Base-by-base conservation (phyloP, 352 stramenopile genomes). In the Saprolegnia parasitica region DNA sequence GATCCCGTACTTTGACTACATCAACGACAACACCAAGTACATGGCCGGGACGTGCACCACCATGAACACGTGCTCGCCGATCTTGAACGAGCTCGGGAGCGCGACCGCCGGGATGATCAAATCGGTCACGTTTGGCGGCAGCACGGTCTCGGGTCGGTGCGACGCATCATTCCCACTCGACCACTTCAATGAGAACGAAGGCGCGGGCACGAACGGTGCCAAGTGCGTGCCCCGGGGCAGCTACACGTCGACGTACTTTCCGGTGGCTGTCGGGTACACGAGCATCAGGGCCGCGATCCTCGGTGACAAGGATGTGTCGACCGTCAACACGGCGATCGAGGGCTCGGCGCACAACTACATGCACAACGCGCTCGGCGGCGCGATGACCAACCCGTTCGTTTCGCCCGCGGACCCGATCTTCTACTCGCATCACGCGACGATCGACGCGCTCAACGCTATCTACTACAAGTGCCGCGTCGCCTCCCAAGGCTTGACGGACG, bases 401-500 rank as follows among this genome's bases (percentile, higher is more conserved):
- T 77, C 81, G 3, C 81, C 81, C 0, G 42, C 72, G 1, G 81
- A 88, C 58, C 81, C 80, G 0, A 68, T 89, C 10, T 88, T 89
- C 65, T 87, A 76, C 62, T 73, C 75, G 1, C 80, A 88, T 26
- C 80, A 89, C 55, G 76, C 68, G 5, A 73, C 64, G 26, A 70
- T 88, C 0, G 81, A 90, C 40, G 64, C 80, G 55, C 65, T 87
- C 0, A 74, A 81, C 40, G 72, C 68, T 2, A 81, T 88, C 61
- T 87, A 86, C 68, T 71, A 86, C 62, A 85, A 85, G 42, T 90
- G 83, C 61, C 78, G 56, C 13, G 72, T 76, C 11, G 70, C 73
- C 20, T 26, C 68, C 13, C 24, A 61, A 29, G 50, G 42, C n/a
- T 67, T 83, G 56, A 76, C 73, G 5, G 55, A 74, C 8, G 50